Evolutionary conservation across 2,329 filamentous ascomycete genomes (phyloP).

Genomic region (Aspergillus nomiae): DNA sequence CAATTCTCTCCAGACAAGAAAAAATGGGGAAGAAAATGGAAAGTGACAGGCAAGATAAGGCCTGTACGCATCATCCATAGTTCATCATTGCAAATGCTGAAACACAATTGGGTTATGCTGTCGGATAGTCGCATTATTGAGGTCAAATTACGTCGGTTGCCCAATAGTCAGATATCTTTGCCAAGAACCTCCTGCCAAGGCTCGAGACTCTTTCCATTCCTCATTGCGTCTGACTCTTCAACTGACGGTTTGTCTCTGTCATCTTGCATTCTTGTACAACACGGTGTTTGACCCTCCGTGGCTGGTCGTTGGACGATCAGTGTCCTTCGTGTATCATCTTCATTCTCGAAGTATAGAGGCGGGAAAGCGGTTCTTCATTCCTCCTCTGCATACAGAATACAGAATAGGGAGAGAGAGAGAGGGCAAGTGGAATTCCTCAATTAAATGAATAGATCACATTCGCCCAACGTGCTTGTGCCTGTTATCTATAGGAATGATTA

Average conservation of each 20-base stretch:
- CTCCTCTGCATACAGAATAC: too few relatives aligned
- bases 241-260: background rate
- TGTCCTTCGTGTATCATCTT: background rate
- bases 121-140: background rate
- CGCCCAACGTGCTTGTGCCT: background rate
- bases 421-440: background rate
- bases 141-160: background rate
- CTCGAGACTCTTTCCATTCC: background rate
- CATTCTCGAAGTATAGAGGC: background rate
- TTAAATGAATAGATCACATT: background rate
- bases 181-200: constrained; percentile 9
- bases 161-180: constrained; percentile 1
- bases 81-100: background rate
- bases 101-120: background rate
- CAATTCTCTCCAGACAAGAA: background rate
- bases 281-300: background rate
- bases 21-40: background rate
- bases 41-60: too few relatives aligned
- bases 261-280: background rate
- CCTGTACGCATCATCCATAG: background rate
- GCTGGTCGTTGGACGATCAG: background rate
- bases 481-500: constrained; percentile 6
- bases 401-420: background rate
- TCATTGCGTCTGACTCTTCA: background rate
- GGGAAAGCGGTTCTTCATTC: too few relatives aligned